Evolutionary conservation across 805 yeast genomes (phyloP), one percentile per base, ranked within the genome.

Genomic region (Wickerhamomyces ciferrii): DNA sequence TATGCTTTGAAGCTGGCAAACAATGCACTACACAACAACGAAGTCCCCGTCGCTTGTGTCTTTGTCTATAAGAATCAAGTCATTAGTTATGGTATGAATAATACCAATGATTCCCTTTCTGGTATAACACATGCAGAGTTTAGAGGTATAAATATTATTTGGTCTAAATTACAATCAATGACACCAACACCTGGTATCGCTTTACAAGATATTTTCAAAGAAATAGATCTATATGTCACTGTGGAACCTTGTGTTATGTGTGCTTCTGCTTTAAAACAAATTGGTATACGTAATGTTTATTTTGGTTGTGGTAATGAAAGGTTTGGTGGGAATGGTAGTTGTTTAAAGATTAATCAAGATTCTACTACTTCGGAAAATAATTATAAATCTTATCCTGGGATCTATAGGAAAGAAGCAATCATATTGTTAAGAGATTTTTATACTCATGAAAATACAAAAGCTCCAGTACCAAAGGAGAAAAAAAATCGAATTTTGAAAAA

Each of bases 231-330:
- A 8, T 92, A 90, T 63, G 99, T 94, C 23, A 90, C 98, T 0
- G 97, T 94, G 0, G 99, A 94, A 65, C 99, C 99, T 0, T 94
- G 99, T 61, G 85, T 94, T 8, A 94, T 94, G 99, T 94, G 99
- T 69, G 98, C 97, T 0, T 81, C 94, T 37, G 90, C 96, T 2
- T 66, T 94, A 37, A 75, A 91, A 48, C 99, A 94, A 55, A 62
- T 91, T 41, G 84, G 85, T 2, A 79, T 94, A 11, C 66, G 78
- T 27, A 70, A 71, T 37, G 96, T 92, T 1, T 81, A 82, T 41
- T 94, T 88, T 58, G 98, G 99, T 0, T 91, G 97, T 59, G 94
- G 89, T 0, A 94, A 94, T 62, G 98, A 92, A 51, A 67, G 98
- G 41, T 94, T 94, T 67, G 99, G 99, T 0, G 98, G 99, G 0